Percentiles rank a stretch among this genome's conserved stretches.
Evolutionary conservation across 2,329 filamentous ascomycete species (phyloP).

Genomic region (Aspergillus alliaceus): DNA sequence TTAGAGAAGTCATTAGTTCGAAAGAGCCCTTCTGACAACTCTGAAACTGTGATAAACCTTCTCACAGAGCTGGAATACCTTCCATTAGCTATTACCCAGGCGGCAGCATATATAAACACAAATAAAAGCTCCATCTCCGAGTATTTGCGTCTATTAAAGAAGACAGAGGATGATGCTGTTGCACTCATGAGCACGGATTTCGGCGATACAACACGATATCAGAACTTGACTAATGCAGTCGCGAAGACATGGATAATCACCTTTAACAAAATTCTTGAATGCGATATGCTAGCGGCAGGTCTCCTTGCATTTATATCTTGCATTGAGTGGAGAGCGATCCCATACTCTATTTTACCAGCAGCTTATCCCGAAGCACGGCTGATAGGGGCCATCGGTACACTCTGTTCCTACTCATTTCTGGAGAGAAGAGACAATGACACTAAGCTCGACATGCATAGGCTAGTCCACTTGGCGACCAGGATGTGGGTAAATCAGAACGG

Average conservation of each 20-base stretch:
- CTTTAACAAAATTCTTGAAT: conserved; percentile 33
- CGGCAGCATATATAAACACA: too few species aligned
- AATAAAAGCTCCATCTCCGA: conserved; percentile 3
- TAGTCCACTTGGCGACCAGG: conserved; percentile 35
- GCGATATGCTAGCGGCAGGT: conserved; percentile 29
- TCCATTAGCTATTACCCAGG: conserved; percentile 26
- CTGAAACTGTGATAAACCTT: conserved; percentile 2
- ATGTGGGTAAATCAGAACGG: conserved; percentile 29
- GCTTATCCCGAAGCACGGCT: conserved; percentile 3
- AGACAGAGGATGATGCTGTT: conserved; percentile 4
- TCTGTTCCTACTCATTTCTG: conserved; percentile 34
- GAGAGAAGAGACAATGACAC: conserved; percentile 11
- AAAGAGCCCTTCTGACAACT: conserved; percentile 2
- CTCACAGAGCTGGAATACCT: conserved; percentile 20
- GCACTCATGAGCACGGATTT: conserved; percentile 20
- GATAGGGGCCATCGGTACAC: conserved; percentile 28
- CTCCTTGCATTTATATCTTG: conserved; percentile 33
- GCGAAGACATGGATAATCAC: conserved; percentile 36
- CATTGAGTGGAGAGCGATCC: conserved; percentile 25
- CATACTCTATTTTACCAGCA: conserved; percentile 30
- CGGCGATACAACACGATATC: conserved; percentile 31
- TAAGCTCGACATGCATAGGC: conserved; percentile 25
- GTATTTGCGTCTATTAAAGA: conserved; percentile 25
- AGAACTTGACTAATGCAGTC: conserved; percentile 30
- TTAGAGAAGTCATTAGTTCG: conserved; percentile 3